Base-by-base conservation (phyloP, 768 basidiomycete species). In the Leccinum obscurum region DNA sequence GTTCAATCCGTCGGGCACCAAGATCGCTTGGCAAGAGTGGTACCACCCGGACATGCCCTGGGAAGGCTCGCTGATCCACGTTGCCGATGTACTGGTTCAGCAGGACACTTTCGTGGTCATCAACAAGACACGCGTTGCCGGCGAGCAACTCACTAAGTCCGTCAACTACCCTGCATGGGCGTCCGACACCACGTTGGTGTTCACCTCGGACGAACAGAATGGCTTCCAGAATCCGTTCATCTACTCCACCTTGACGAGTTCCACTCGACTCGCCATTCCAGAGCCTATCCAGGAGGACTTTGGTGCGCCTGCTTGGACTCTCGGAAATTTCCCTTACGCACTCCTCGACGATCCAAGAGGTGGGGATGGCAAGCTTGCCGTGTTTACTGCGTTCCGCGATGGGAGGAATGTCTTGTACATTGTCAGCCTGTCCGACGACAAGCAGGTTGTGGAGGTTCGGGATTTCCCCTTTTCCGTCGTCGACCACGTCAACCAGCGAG, bases 21-120 rank as follows among this genome's bases (percentile, higher is more conserved):
- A 76, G 55, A 64, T 91, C 17, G 81, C 79, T 1, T 92, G 85
- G 85, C 76, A 84, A 46, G 79, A 86, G 61, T 90, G 89, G 90
- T 79, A 72, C 62, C 87, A 87, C 54, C 86, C 87, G 0, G 80
- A 86, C 61, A 86, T 87, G 86, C 84, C 89, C 14, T 92, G 88
- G 28, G 82, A 83, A 14, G 88, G 87, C 0, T 76, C 80, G 1
- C 74, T 82, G 64, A 76, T 90, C 59, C 76, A 80, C 68, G 66
- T 86, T 35, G 88, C 82, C 0, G 75, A 82, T n/a, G 75, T 87
- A 35, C 46, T 71, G 4, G 30, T 69, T 10, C 62, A 71, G 41
- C 52, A 55, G 17, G 71, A 72, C 26, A 71, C 63, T n/a, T 44
- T 65, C 17, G 28, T 83, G 50, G 59, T 70, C 24, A 52, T 85